A percentile compares a stretch with the other conserved stretches of the same genome.
Evolutionary conservation across 495 filamentous ascomycete genomes (phyloP).

Genomic region (Tuber aestivum): DNA sequence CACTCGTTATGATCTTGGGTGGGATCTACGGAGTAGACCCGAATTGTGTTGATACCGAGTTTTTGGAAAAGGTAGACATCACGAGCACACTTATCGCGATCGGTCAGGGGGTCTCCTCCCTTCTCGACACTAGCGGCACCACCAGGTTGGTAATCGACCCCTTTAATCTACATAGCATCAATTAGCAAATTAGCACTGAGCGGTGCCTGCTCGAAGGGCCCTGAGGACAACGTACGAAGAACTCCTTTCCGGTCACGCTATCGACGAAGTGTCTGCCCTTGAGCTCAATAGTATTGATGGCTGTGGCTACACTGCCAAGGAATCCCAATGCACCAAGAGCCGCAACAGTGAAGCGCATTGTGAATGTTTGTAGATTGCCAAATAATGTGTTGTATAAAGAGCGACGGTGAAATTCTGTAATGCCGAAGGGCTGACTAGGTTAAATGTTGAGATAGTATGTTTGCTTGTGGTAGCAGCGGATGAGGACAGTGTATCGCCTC

Average conservation of each 20-base stretch:
- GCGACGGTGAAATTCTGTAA: conserved; percentile 9
- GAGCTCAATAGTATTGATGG: conserved; percentile 54
- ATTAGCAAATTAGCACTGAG: conserved; percentile 45
- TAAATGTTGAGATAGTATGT: conserved; percentile 15
- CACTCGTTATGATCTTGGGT: conserved; percentile 56
- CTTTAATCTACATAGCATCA: conserved; percentile 51
- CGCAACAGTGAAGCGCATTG: conserved; percentile 43
- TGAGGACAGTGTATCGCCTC: conserved; percentile 37
- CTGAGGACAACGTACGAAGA: conserved; percentile 36
- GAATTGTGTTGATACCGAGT: conserved; percentile 64
- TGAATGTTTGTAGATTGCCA: conserved; percentile 11
- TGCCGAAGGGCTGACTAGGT: conserved; percentile 32
- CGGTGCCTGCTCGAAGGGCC: neutral
- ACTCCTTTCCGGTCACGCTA: conserved; percentile 26
- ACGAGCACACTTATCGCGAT: conserved; percentile 53
- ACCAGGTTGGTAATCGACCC: conserved; percentile 58
- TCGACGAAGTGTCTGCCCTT: conserved; percentile 45
- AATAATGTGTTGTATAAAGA: conserved; percentile 6
- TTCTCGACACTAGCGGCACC: conserved; percentile 19
- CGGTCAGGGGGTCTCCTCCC: conserved; percentile 51
- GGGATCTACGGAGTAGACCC: conserved; percentile 64
- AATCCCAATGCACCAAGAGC: conserved; percentile 46
- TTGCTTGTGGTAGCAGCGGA: conserved; percentile 35
- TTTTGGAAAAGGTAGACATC: conserved; percentile 59
- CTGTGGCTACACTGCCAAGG: conserved; percentile 45